These are phyloP conservation scores for Boletus sp. DNA, from an alignment of 768 basidiomycete species.

Conservation along the genomic window DNA sequence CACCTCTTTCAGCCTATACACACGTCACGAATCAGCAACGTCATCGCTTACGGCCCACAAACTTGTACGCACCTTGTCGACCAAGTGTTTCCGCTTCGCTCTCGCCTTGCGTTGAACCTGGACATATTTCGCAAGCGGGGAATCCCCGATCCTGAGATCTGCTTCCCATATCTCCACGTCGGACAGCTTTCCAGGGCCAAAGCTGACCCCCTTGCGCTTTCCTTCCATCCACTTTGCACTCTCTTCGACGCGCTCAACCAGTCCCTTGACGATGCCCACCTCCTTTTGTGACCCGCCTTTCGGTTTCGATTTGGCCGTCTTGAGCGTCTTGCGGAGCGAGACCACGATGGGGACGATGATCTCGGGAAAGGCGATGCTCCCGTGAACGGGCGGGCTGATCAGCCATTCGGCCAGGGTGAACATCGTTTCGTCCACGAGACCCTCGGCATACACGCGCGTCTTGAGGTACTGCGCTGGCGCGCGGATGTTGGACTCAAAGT, in stretches of 20 bases:
- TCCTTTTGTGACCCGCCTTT: slow-evolving; percentile 49
- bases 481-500: slow-evolving; percentile 84
- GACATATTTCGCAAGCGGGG: slow-evolving; percentile 62
- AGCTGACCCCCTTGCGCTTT: slow-evolving; percentile 64
- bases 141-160: slow-evolving; percentile 56
- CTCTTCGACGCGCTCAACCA: slow-evolving; percentile 88
- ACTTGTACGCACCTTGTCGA: slow-evolving; percentile 62
- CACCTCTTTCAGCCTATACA: slow-evolving; percentile 27
- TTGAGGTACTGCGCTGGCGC: slow-evolving; percentile 85
- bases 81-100: slow-evolving; percentile 65
- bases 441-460: slow-evolving; percentile 84
- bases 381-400: slow-evolving; percentile 64
- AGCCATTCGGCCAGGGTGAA: slow-evolving; percentile 86
- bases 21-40: slow-evolving; percentile 1
- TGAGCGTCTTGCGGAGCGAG: slow-evolving; percentile 70
- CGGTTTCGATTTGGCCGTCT: slow-evolving; percentile 48
- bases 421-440: slow-evolving; percentile 74
- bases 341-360: slow-evolving; percentile 77
- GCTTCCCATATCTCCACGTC: slow-evolving; percentile 78
- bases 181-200: slow-evolving; percentile 68
- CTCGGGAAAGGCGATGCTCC: slow-evolving; percentile 93
- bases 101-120: slow-evolving; percentile 78
- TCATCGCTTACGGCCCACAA: neutral
- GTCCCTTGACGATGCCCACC: slow-evolving; percentile 59
- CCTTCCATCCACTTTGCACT: slow-evolving; percentile 76